Conservation (phyloP, 176 grass and related monocot species). For the Alopecurus myosuroides region DNA sequence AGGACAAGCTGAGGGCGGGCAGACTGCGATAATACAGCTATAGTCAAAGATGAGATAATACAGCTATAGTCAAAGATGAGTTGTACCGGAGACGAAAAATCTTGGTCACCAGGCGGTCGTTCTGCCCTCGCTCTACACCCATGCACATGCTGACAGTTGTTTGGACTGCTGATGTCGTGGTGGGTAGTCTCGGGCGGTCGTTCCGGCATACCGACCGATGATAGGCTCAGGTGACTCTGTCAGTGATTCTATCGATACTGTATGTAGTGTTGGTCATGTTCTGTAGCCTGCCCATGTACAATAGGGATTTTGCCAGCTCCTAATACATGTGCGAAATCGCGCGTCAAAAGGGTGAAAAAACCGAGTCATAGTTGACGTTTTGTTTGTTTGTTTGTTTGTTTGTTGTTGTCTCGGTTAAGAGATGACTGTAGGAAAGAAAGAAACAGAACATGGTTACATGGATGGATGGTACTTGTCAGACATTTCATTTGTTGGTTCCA, state of each 20-base stretch:
- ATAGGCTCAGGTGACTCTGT: background rate
- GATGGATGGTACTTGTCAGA: background rate
- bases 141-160: background rate
- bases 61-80: background rate
- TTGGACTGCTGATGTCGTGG: no score
- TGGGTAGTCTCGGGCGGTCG: no score
- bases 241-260: background rate
- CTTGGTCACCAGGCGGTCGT: background rate
- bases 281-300: background rate
- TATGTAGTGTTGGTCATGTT: background rate
- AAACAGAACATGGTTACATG: background rate
- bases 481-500: slow-evolving; percentile 7
- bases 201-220: background rate
- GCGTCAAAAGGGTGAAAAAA: background rate
- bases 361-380: background rate
- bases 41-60: background rate
- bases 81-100: background rate
- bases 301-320: background rate
- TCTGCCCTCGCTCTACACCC: background rate
- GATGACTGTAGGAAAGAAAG: background rate
- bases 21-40: background rate
- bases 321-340: background rate
- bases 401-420: background rate
- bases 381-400: background rate
- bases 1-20: background rate